Evolutionary conservation across 306 rosid species (phyloP).

Genomic region (Cicer chorassanicum): DNA sequence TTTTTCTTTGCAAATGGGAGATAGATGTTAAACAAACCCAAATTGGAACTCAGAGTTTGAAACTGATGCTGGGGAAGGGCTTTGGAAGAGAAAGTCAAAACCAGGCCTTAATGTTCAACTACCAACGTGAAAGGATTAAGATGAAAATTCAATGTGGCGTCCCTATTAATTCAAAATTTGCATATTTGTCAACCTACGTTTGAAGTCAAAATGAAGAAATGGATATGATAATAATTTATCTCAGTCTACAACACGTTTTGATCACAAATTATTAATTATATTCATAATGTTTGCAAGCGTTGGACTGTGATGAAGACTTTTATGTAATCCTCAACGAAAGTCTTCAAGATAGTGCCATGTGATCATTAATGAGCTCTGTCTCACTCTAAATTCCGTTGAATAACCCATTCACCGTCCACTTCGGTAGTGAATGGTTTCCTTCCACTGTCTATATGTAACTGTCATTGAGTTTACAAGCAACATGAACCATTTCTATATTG

Average conservation of each 20-base stretch:
- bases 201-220: not conserved
- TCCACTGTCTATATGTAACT: not conserved
- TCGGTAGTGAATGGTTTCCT: not conserved
- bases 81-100: not conserved
- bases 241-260: not conserved
- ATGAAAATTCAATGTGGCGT: not conserved
- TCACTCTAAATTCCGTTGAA: not conserved
- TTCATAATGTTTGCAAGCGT: too few relatives aligned
- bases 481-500: not conserved
- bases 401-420: not conserved
- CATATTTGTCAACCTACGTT: not conserved
- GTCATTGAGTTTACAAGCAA: slow-evolving; percentile 3
- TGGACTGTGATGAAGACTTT: too few relatives aligned
- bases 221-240: not conserved
- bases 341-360: not conserved
- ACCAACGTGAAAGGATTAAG: not conserved
- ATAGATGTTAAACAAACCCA: not conserved
- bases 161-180: not conserved
- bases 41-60: not conserved
- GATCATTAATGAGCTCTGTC: not conserved
- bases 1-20: not conserved
- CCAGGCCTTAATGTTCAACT: not conserved
- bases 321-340: not conserved
- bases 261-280: too few relatives aligned
- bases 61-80: not conserved